Evolutionary conservation across 2,329 filamentous ascomycete genomes (phyloP), one percentile per base, ranked within the genome.

Genomic region (Ustilaginoidea virens): DNA sequence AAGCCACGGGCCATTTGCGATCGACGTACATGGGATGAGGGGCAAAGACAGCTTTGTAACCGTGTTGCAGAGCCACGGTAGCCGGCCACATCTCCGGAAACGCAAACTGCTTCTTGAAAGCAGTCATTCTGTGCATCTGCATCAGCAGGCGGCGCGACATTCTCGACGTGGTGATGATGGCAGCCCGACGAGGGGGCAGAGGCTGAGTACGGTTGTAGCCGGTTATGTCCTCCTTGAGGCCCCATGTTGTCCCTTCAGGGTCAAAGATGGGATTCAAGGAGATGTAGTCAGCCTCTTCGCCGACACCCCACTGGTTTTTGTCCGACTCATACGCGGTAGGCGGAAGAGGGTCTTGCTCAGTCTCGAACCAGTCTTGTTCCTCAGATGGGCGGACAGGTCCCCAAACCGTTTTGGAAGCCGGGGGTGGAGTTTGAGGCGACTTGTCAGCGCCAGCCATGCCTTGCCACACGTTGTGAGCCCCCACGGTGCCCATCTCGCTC

Each of bases 71-170:
- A 2, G 86, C 81, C 1, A 81, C 74, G 0, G 80, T 90, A 1
- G 78, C 77, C 0, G 86, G 82, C 83, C 83, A 94, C 86, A 94
- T 94, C 53, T 96, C 87, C 0, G 85, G 81, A 49, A 92, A 92
- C 60, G 90, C 92, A 38, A 81, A 80, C 52, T 92, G 80, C 42
- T 85, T 86, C 46, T 78, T 76, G 43, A 81, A 69, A 17, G 75
- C 73, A 4, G 86, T 93, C 58, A 93, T 85, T 31, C 74, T 69
- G 59, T 96, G 87, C 87, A 96, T 96, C 12, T 77, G 77, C 36
- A 74, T 61, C 10, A 96, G 65, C 27, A 94, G 70, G 26, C 73
- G 73, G 27, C 75, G 74, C 9, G 80, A 90, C 56, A 96, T 78
- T 30, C 87, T 74, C 1, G 79, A 79, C 1, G 85, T 77, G 0